Evolutionary conservation across 1,284 basidiomycete genomes (phyloP).

Genomic region (Tranzscheliella williamsii): DNA sequence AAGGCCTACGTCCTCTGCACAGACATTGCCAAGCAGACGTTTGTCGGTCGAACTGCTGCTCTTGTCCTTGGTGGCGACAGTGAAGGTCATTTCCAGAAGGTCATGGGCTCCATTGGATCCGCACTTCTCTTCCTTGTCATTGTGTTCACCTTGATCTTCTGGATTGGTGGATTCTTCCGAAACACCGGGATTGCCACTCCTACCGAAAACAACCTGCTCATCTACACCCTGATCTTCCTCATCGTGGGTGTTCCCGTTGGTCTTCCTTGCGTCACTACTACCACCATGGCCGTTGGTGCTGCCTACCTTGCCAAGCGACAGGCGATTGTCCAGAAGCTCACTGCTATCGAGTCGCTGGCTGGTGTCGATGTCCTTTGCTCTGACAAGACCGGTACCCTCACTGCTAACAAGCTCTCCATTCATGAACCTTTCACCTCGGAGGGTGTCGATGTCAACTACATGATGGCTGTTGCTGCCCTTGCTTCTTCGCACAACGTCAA

Average conservation of each 20-base stretch:
- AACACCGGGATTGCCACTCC: slow-evolving; percentile 64
- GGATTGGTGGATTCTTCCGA: slow-evolving; percentile 66
- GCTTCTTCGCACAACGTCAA: slow-evolving; percentile 68
- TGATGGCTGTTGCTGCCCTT: slow-evolving; percentile 66
- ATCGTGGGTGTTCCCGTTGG: slow-evolving; percentile 68
- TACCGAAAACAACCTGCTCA: slow-evolving; percentile 65
- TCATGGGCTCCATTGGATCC: slow-evolving; percentile 66
- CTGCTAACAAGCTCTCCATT: slow-evolving; percentile 68
- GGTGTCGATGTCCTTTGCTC: slow-evolving; percentile 68
- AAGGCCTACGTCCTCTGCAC: slow-evolving; percentile 65
- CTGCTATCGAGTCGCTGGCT: slow-evolving; percentile 68
- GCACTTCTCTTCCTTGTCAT: slow-evolving; percentile 66
- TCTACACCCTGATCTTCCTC: slow-evolving; percentile 65
- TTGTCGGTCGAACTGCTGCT: slow-evolving; percentile 65
- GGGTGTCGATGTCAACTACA: slow-evolving; percentile 64
- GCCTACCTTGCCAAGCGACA: slow-evolving; percentile 67
- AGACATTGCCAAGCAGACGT: slow-evolving; percentile 64
- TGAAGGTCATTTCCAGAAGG: slow-evolving; percentile 66
- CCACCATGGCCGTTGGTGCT: slow-evolving; percentile 67
- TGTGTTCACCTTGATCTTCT: slow-evolving; percentile 64
- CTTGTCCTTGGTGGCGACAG: slow-evolving; percentile 61
- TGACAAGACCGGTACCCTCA: slow-evolving; percentile 68
- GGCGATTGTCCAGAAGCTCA: slow-evolving; percentile 70
- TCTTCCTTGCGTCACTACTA: slow-evolving; percentile 66
- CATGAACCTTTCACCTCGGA: slow-evolving; percentile 65